Evolutionary conservation across 192 early-diverging fungal genomes (phyloP).

Genomic region (Coemansia sp.): DNA sequence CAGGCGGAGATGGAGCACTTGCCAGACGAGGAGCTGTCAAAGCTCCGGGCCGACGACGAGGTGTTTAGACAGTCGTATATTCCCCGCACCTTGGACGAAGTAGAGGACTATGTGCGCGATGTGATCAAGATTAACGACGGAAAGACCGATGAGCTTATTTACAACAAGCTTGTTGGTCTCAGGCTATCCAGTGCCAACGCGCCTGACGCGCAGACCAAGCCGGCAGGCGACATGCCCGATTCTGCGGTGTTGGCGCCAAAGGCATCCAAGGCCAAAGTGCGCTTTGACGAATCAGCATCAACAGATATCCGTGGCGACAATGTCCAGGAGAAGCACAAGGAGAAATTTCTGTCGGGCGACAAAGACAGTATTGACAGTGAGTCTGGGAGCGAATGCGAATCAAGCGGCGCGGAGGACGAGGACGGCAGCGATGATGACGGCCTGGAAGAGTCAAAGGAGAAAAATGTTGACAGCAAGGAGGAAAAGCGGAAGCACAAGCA

Average conservation of each 20-base stretch:
- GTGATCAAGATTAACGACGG: constrained; percentile 69
- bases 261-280: constrained; percentile 37
- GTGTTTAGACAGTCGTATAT: constrained; percentile 91
- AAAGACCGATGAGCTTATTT: constrained; percentile 59
- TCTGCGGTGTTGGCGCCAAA: too few species aligned
- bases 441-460: constrained; percentile 55
- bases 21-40: constrained; percentile 50
- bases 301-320: too few species aligned
- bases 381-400: background rate
- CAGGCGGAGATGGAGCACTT: constrained; percentile 32
- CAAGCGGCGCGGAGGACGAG: constrained; percentile 6
- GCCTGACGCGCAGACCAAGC: background rate
- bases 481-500: constrained; percentile 86
- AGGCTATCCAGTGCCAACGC: constrained; percentile 51
- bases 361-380: constrained; percentile 15
- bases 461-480: constrained; percentile 82
- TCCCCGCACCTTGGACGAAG: constrained; percentile 86
- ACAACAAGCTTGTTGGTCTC: constrained; percentile 55
- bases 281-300: constrained; percentile 8
- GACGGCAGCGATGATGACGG: constrained; percentile 45
- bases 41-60: constrained; percentile 71
- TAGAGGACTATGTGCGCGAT: constrained; percentile 82
- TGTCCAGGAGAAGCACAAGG: background rate
- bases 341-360: too few species aligned
- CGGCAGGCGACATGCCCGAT: too few species aligned